Percentiles rank a stretch among this genome's conserved stretches.
Evolutionary conservation across 2,329 filamentous ascomycete species (phyloP).

Genomic region (Diaporthe capsici): DNA sequence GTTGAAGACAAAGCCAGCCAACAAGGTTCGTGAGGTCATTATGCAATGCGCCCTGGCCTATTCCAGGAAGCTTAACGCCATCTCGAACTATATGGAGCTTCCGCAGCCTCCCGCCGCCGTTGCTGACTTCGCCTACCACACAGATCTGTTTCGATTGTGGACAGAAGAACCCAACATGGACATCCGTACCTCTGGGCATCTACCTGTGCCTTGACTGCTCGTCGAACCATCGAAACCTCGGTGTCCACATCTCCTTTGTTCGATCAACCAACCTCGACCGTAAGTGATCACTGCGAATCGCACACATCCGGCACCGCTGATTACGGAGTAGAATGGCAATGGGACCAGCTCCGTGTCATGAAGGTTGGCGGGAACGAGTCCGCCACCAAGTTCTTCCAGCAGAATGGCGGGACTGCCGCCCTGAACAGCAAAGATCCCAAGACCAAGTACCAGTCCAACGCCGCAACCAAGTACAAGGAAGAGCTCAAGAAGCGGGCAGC

Average conservation of each 20-base stretch:
- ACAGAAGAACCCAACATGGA: constrained; percentile 98
- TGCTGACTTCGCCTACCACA: constrained; percentile 42
- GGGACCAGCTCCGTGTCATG: constrained; percentile 97
- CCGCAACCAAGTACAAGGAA: constrained; percentile 98
- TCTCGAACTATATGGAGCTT: neutral
- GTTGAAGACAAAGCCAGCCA: constrained; percentile 92
- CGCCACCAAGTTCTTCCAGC: constrained; percentile 97
- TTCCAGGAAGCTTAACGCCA: neutral
- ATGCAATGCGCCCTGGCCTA: neutral
- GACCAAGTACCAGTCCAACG: constrained; percentile 94
- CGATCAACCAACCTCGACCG: constrained; percentile 98
- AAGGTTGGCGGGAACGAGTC: constrained; percentile 99
- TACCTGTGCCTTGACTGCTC: constrained; percentile 99
- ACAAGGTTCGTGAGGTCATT: constrained; percentile 75
- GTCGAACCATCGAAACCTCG: constrained; percentile 95
- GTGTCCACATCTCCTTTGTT: constrained; percentile 99
- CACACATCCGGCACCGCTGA: constrained; percentile 26
- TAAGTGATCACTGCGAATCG: constrained; percentile 64
- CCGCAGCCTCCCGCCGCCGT: neutral
- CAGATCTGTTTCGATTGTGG: constrained; percentile 99
- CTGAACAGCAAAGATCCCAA: constrained; percentile 97
- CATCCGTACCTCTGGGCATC: constrained; percentile 95
- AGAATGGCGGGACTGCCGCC: constrained; percentile 93
- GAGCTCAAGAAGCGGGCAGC: constrained; percentile 90
- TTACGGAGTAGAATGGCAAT: constrained; percentile 86